Evolutionary conservation across 2,329 filamentous ascomycete species (phyloP), one percentile per base, ranked within the genome.

Genomic region (Scytalidium sp.): DNA sequence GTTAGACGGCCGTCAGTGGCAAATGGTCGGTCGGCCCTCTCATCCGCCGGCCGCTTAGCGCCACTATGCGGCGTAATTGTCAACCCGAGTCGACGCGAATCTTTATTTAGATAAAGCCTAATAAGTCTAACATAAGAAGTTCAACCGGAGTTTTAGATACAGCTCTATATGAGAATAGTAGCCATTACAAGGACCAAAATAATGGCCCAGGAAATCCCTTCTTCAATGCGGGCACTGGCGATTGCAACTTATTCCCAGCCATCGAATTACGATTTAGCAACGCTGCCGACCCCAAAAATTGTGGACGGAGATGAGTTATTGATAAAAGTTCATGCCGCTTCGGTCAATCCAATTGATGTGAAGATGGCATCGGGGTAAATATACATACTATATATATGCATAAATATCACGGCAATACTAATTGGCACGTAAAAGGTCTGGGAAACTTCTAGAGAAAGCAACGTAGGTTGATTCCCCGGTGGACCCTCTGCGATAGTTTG

Each of bases 311-410:
- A 69, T 7, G 63, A 77, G 2, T 64, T 78, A 1, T 57, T 78
- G 3, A 66, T 73, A 36, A 63, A 60, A 40, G 67, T 73, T 17
- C 60, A 71, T 46, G 69, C 70, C 3, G 69, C 70, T 1, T 69
- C 67, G 43, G 60, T 73, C 47, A 73, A 74, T 45, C 69, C 70
- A 1, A 60, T 72, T 2, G 71, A 73, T 53, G 60, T 71, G 11
- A 29, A 29, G 25, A 7, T 29, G 13, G 70, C 67, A 0, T 55
- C 55, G n/a, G 72, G 71, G 1, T 53, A 25, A 25, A 46, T 46
- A 20, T 19, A 70, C 41, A 13, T 61, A 11, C 8, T 8, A n/a
- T n/a, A n/a, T n/a, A n/a, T n/a, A n/a, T n/a, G 25, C 13, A 13
- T 8, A 29, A 13, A 29, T 29, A n/a, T n/a, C n/a, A n/a, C n/a